A percentile compares a stretch with the other conserved stretches of the same genome.
These are phyloP conservation scores for Candida piceae DNA, from an alignment of 805 yeast genomes.

Conservation along the genomic window DNA sequence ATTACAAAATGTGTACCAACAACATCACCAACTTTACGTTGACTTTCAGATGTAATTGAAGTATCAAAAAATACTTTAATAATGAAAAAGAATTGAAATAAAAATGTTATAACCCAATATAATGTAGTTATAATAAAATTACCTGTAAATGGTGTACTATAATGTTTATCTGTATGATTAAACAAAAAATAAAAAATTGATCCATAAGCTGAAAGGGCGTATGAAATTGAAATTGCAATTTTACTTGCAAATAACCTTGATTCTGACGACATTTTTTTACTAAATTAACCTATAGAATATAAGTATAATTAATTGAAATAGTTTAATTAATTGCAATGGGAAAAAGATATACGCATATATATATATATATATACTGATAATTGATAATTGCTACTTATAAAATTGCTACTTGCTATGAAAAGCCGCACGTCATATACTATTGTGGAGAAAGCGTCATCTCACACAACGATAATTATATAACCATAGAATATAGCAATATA, in stretches of 20 bases:
- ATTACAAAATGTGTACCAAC: slow-evolving; percentile 60
- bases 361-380: too few species aligned
- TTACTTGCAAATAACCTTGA: slow-evolving; percentile 21
- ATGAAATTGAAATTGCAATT: slow-evolving; percentile 46
- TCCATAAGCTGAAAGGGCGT: slow-evolving; percentile 51
- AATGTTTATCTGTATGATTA: slow-evolving; percentile 39
- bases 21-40: slow-evolving; percentile 30
- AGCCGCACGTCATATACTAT: too few species aligned
- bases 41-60: slow-evolving; percentile 17
- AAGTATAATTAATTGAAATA: too few species aligned
- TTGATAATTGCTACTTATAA: too few species aligned
- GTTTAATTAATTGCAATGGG: too few species aligned
- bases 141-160: slow-evolving; percentile 68
- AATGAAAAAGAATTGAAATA: slow-evolving; percentile 49
- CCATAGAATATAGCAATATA: too few species aligned
- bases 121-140: slow-evolving; percentile 41
- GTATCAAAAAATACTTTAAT: slow-evolving; percentile 34
- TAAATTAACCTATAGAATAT: too few species aligned
- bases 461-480: too few species aligned
- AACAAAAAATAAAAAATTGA: slow-evolving; percentile 54
- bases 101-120: slow-evolving; percentile 54
- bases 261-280: slow-evolving; percentile 15
- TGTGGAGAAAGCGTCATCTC: too few species aligned
- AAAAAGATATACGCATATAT: too few species aligned
- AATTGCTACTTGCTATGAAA: too few species aligned